These are phyloP conservation scores for Alternaria solani DNA, from an alignment of 2,329 filamentous ascomycete species.

Conservation along the genomic window DNA sequence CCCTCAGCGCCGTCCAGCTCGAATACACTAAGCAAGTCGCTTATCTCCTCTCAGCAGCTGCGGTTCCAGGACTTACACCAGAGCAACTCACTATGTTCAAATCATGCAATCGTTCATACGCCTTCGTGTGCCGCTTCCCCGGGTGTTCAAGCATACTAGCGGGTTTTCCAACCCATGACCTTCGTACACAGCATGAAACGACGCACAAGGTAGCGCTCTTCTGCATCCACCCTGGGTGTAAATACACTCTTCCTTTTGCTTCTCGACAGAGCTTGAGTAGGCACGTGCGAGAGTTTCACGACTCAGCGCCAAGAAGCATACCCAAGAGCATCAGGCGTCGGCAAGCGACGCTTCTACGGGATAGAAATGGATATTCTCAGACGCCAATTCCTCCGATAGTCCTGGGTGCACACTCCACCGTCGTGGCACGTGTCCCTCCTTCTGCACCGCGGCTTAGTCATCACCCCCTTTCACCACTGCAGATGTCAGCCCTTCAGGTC, in stretches of 20 bases:
- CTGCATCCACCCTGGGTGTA: conserved; percentile 9
- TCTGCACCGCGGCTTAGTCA: no score
- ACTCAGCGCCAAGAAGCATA: not conserved
- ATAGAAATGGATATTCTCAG: not conserved
- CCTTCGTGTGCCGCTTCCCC: conserved; percentile 14
- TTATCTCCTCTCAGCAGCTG: not conserved
- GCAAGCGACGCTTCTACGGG: not conserved
- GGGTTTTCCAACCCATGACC: conserved; percentile 4
- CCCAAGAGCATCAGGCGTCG: not conserved
- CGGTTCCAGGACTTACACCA: conserved; percentile 1
- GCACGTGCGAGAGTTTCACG: conserved; percentile 1
- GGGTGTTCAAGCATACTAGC: not conserved
- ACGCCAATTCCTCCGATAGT: no score
- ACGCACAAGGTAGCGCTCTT: conserved; percentile 1
- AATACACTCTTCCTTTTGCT: conserved; percentile 3
- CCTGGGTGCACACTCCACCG: no score
- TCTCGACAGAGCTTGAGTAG: not conserved
- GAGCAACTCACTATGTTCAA: conserved; percentile 2
- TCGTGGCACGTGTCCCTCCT: no score
- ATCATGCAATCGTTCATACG: not conserved
- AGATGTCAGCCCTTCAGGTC: no score
- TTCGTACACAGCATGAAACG: conserved; percentile 6
- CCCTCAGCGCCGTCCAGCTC: not conserved
- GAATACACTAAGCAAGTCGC: not conserved
- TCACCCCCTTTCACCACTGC: no score